phyloP scores from a whole-genome alignment of 192 early-diverging fungal species.

The Glomus cerebriforme region DNA sequence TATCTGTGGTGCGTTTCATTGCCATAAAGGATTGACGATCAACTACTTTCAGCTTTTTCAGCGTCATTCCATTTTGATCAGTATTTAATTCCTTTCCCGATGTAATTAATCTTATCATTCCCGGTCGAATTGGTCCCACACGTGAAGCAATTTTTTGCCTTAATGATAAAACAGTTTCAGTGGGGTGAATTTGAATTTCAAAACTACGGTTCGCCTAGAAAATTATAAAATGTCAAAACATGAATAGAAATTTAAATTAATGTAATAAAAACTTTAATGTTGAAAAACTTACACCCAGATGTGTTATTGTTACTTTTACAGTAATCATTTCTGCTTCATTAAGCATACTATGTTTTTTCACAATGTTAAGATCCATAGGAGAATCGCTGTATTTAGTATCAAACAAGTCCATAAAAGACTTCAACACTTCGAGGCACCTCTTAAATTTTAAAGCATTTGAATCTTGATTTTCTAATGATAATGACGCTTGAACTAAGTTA shows the following conservation, averaged over 20 bases:
- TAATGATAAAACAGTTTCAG: conserved; percentile 37
- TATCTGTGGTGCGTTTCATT: conserved; percentile 29
- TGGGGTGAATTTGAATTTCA: conserved; percentile 42
- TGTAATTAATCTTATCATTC: conserved; percentile 38
- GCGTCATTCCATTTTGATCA: conserved; percentile 37
- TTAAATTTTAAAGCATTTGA: conserved; percentile 43
- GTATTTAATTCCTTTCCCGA: conserved; percentile 40
- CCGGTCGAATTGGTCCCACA: conserved; percentile 35
- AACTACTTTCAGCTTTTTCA: conserved; percentile 44
- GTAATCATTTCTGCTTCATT: conserved; percentile 47
- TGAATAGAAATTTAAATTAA: background rate
- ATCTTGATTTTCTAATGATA: background rate
- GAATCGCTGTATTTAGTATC: conserved; percentile 32
- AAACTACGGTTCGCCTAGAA: conserved; percentile 29
- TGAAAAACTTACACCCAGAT: background rate
- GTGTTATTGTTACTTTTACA: conserved; percentile 37
- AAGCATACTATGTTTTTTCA: conserved; percentile 40
- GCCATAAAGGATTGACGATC: conserved; percentile 41
- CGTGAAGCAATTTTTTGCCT: conserved; percentile 35
- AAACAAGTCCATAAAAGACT: conserved; percentile 41
- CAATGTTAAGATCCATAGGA: conserved; percentile 23
- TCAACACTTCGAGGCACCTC: conserved; percentile 47
- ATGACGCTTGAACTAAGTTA: background rate
- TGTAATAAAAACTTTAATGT: background rate
- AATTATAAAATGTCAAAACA: background rate